Percentiles rank a stretch among this genome's conserved stretches.
phyloP scores from a whole-genome alignment of 169 alveolate genomes.

The Cryptosporidium andersoni region DNA sequence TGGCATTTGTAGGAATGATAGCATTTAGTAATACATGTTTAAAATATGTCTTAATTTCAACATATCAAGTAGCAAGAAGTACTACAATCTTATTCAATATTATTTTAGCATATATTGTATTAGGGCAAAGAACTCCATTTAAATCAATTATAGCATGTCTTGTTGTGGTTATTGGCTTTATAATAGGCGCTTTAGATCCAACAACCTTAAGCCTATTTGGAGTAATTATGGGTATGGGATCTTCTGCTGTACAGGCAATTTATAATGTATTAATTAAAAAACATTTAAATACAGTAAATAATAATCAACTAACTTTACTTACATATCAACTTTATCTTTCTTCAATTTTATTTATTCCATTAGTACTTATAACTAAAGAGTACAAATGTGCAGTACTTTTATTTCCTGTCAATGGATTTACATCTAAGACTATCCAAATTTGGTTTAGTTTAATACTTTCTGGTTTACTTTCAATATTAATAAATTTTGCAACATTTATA shows the following conservation, averaged over 20 bases:
- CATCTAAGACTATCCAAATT: not conserved
- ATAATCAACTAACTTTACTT: slow-evolving; percentile 5
- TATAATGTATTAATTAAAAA: slow-evolving; percentile 72
- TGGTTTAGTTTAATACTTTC: not conserved
- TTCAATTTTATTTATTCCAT: slow-evolving; percentile 50
- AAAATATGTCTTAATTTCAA: slow-evolving; percentile 71
- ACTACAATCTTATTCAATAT: slow-evolving; percentile 71
- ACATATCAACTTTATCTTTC: slow-evolving; percentile 41
- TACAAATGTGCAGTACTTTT: not conserved
- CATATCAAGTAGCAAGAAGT: slow-evolving; percentile 76
- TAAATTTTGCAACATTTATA: slow-evolving; percentile 7
- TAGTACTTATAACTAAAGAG: slow-evolving; percentile 51
- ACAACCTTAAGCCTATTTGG: slow-evolving; percentile 60
- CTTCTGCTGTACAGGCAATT: slow-evolving; percentile 73
- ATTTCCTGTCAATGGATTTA: not conserved
- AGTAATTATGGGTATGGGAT: slow-evolving; percentile 48
- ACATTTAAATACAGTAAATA: slow-evolving; percentile 8
- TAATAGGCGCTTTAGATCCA: slow-evolving; percentile 71
- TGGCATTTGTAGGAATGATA: slow-evolving; percentile 72
- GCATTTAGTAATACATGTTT: slow-evolving; percentile 71
- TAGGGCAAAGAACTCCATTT: slow-evolving; percentile 27
- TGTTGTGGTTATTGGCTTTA: slow-evolving; percentile 70
- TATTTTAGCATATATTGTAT: slow-evolving; percentile 41
- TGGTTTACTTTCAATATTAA: slow-evolving; percentile 4
- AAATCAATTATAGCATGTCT: slow-evolving; percentile 52